These are phyloP conservation scores for Aspergillus quadrilineatus DNA, from an alignment of 2,329 filamentous ascomycete species.

Conservation along the genomic window DNA sequence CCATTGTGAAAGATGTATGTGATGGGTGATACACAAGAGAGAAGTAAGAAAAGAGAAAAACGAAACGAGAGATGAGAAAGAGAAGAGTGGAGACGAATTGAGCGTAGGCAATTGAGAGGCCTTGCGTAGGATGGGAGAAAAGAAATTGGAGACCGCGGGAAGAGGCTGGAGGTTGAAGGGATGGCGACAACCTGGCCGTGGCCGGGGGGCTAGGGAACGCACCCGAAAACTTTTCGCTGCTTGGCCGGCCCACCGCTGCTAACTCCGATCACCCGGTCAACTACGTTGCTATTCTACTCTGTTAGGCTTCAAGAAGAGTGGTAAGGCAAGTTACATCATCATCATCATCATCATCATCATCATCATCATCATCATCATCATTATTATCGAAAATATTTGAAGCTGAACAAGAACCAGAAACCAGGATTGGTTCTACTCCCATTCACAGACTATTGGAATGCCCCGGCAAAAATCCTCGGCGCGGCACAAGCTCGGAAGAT, in stretches of 20 bases:
- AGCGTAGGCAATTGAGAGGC: slow-evolving; percentile 18
- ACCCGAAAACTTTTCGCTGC: slow-evolving; percentile 36
- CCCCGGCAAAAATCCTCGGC: neutral
- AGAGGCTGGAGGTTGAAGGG: slow-evolving; percentile 27
- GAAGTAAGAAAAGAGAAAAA: slow-evolving; percentile 15
- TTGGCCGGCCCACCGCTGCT: slow-evolving; percentile 14
- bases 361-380: no score
- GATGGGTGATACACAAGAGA: slow-evolving; percentile 17
- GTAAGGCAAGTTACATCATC: slow-evolving; percentile 5
- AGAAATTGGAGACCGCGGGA: slow-evolving; percentile 15
- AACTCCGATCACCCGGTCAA: slow-evolving; percentile 25
- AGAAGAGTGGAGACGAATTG: slow-evolving; percentile 20
- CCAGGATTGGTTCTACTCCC: neutral
- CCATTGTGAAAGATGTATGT: slow-evolving; percentile 34
- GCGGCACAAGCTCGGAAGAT: slow-evolving; percentile 1
- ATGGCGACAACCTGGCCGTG: slow-evolving; percentile 19
- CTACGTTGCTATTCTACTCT: neutral
- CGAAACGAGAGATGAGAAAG: slow-evolving; percentile 15
- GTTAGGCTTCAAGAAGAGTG: neutral
- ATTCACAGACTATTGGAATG: neutral
- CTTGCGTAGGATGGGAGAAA: slow-evolving; percentile 5
- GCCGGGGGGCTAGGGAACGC: slow-evolving; percentile 20
- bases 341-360: neutral
- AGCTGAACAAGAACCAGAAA: neutral
- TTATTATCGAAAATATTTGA: neutral